Evolutionary conservation across 2,329 filamentous ascomycete species (phyloP).

Genomic region (Epichloe gansuensis): DNA sequence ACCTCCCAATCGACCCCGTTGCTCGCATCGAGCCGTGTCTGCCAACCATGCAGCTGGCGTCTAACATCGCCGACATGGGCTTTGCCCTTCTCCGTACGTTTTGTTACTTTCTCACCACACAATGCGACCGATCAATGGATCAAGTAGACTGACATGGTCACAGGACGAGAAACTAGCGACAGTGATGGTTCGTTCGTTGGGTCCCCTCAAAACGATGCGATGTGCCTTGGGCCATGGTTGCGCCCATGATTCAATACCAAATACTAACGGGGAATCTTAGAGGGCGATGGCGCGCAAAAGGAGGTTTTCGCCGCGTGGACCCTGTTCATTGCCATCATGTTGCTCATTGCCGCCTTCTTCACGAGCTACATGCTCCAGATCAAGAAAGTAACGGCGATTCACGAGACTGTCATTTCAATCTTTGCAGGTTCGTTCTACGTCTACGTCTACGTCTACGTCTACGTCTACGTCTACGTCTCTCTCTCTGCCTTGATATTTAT

Average conservation of each 20-base stretch:
- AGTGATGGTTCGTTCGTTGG: slow-evolving; percentile 19
- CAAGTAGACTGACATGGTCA: background rate
- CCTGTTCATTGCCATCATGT: slow-evolving; percentile 88
- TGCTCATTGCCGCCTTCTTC: slow-evolving; percentile 89
- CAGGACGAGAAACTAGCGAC: slow-evolving; percentile 16
- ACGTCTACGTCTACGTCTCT: too few relatives aligned
- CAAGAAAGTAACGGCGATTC: slow-evolving; percentile 91
- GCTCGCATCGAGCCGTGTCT: background rate
- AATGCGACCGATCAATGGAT: background rate
- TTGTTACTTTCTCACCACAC: background rate
- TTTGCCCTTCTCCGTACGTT: slow-evolving; percentile 20
- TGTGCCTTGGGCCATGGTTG: background rate
- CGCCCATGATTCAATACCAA: background rate
- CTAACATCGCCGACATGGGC: slow-evolving; percentile 18
- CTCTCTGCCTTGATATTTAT: background rate
- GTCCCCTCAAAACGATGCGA: background rate
- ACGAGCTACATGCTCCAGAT: slow-evolving; percentile 95
- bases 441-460: slow-evolving; percentile 5
- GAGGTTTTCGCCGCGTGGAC: slow-evolving; percentile 96
- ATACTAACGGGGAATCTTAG: slow-evolving; percentile 23
- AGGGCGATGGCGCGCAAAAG: slow-evolving; percentile 73
- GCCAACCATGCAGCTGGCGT: slow-evolving; percentile 13
- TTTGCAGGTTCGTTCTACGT: slow-evolving; percentile 57
- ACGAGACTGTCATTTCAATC: slow-evolving; percentile 96
- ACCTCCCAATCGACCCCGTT: background rate